phyloP scores from a whole-genome alignment of 345 rosid genomes.

The Euphorbia tirucalli region DNA sequence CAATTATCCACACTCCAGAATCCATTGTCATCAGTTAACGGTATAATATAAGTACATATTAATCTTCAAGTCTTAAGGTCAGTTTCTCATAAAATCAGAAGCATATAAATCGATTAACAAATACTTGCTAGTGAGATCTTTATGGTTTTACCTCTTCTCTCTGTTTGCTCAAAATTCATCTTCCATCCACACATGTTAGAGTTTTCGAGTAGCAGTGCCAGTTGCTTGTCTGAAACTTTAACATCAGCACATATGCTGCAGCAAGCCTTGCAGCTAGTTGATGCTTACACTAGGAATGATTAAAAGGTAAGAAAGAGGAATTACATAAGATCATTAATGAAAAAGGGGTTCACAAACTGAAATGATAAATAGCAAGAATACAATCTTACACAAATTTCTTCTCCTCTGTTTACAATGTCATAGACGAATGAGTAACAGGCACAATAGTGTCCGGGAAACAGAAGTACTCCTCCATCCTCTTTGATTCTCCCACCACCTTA shows the following conservation, averaged over 20 bases:
- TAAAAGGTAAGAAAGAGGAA: constrained; percentile 4
- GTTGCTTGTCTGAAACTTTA: constrained; percentile 66
- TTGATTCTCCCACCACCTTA: constrained; percentile 87
- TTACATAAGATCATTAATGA: background rate
- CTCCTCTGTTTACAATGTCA: constrained; percentile 81
- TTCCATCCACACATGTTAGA: constrained; percentile 24
- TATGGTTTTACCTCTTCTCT: background rate
- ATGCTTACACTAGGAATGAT: constrained; percentile 68
- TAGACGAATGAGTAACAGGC: constrained; percentile 89
- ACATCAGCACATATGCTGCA: constrained; percentile 49
- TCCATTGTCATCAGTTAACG: too few species aligned
- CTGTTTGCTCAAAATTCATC: too few species aligned
- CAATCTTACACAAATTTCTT: constrained; percentile 70
- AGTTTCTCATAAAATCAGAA: background rate
- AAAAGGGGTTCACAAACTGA: background rate
- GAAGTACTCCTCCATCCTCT: constrained; percentile 78
- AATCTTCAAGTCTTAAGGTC: too few species aligned
- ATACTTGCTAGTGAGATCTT: background rate
- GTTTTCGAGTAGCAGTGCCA: constrained; percentile 57
- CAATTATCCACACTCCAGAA: too few species aligned
- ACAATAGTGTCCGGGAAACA: constrained; percentile 79
- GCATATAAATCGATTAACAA: background rate
- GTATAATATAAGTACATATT: too few species aligned
- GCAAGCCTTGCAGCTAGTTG: constrained; percentile 85
- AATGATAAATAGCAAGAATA: background rate